Percentiles rank a stretch among this genome's conserved stretches.
Evolutionary conservation across 371 early-diverging fungal genomes (phyloP).

Genomic region (Lichtheimia hyalospora): DNA sequence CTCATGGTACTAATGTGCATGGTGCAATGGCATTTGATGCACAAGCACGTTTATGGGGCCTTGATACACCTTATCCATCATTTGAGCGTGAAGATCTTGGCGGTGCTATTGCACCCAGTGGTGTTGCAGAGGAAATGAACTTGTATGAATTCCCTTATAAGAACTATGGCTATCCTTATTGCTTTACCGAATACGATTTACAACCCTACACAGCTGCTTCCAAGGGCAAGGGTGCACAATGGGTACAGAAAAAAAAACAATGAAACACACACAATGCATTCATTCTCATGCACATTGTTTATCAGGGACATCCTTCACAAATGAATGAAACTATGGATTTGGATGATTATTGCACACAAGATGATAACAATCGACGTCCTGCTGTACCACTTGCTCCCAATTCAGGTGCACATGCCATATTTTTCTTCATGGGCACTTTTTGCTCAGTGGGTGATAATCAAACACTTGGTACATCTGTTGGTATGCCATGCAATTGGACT

Average conservation of each 20-base stretch:
- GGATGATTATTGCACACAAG: conserved; percentile 32
- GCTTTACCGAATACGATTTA: conserved; percentile 37
- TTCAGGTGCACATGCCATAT: conserved; percentile 22
- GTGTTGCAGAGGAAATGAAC: conserved; percentile 44
- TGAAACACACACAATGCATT: not conserved
- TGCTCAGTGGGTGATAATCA: conserved; percentile 40
- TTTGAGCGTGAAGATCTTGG: conserved; percentile 21
- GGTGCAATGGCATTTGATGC: conserved; percentile 45
- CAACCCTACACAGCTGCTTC: conserved; percentile 12
- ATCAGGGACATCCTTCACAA: conserved; percentile 35
- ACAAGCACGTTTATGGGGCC: conserved; percentile 46
- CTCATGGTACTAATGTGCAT: conserved; percentile 34
- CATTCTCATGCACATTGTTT: not conserved
- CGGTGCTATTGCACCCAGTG: conserved; percentile 17
- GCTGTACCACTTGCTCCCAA: conserved; percentile 27
- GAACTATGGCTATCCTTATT: conserved; percentile 45
- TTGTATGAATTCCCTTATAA: conserved; percentile 27
- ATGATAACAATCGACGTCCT: conserved; percentile 25
- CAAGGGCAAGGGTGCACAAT: conserved; percentile 35
- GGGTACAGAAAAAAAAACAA: conserved; percentile 10
- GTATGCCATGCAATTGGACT: conserved; percentile 53
- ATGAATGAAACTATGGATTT: conserved; percentile 30
- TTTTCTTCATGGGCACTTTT: conserved; percentile 42
- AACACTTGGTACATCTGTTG: conserved; percentile 41
- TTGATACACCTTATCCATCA: conserved; percentile 25